These are phyloP conservation scores for Bacidia rubella DNA, from an alignment of 495 filamentous ascomycete genomes.

Conservation along the genomic window DNA sequence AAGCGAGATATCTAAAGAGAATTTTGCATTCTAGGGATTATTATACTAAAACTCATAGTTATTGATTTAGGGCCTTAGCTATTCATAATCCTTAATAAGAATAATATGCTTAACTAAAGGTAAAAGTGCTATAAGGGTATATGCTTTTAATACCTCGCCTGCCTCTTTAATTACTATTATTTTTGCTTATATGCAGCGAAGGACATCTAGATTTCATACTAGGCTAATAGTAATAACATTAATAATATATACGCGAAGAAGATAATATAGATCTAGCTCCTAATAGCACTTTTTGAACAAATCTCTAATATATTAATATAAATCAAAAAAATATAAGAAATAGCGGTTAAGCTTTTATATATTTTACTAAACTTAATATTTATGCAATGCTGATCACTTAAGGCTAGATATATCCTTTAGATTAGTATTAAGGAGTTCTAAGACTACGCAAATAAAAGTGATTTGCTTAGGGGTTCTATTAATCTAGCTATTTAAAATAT, in stretches of 20 bases:
- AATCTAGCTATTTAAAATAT: slow-evolving; percentile 11
- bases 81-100: slow-evolving; percentile 64
- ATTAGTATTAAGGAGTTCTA: slow-evolving; percentile 10
- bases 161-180: slow-evolving; percentile 69
- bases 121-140: slow-evolving; percentile 53
- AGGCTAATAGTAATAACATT: slow-evolving; percentile 65
- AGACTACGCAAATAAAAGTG: slow-evolving; percentile 8
- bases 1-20: slow-evolving; percentile 49
- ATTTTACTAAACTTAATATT: slow-evolving; percentile 36
- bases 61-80: slow-evolving; percentile 56
- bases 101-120: slow-evolving; percentile 61
- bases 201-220: slow-evolving; percentile 47
- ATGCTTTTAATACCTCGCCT: slow-evolving; percentile 61
- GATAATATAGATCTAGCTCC: slow-evolving; percentile 27
- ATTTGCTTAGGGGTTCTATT: slow-evolving; percentile 8
- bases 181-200: slow-evolving; percentile 48
- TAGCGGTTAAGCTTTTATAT: slow-evolving; percentile 23
- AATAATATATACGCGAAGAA: slow-evolving; percentile 41
- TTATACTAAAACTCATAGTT: slow-evolving; percentile 52
- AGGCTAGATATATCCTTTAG: slow-evolving; percentile 18
- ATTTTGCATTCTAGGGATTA: slow-evolving; percentile 37
- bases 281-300: slow-evolving; percentile 17
- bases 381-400: slow-evolving; percentile 20
- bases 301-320: slow-evolving; percentile 18
- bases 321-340: slow-evolving; percentile 27